phyloP scores from a whole-genome alignment of 495 filamentous ascomycete species.

The Penicillium parvum region DNA sequence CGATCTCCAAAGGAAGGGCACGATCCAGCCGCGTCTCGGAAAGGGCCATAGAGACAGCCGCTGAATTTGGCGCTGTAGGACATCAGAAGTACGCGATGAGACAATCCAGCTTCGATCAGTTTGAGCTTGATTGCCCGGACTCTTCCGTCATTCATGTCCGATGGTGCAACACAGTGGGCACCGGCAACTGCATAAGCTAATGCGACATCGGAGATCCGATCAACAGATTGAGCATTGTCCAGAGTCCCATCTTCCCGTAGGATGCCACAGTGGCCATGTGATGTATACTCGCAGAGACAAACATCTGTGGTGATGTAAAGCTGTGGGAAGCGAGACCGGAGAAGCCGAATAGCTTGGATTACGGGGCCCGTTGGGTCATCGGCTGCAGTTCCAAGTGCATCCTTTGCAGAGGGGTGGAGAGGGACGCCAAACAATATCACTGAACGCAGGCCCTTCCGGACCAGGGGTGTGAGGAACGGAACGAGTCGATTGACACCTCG shows the following conservation, averaged over 20 bases:
- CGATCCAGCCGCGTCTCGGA: conserved; percentile 93
- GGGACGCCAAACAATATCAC: conserved; percentile 97
- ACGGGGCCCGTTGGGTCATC: conserved; percentile 93
- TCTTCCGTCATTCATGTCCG: conserved; percentile 98
- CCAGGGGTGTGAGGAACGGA: conserved; percentile 77
- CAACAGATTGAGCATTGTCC: conserved; percentile 87
- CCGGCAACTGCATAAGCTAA: conserved; percentile 89
- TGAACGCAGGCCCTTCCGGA: conserved; percentile 81
- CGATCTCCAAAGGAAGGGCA: conserved; percentile 90
- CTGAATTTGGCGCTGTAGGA: conserved; percentile 97
- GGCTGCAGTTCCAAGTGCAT: conserved; percentile 86
- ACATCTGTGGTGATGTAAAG: conserved; percentile 91
- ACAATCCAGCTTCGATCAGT: conserved; percentile 84
- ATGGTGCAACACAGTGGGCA: conserved; percentile 93
- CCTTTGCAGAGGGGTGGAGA: conserved; percentile 71
- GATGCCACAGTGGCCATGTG: conserved; percentile 97
- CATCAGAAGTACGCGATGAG: conserved; percentile 88
- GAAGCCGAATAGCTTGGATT: conserved; percentile 73
- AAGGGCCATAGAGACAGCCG: conserved; percentile 93
- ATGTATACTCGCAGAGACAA: conserved; percentile 97
- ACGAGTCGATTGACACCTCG: conserved; percentile 82
- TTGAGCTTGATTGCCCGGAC: conserved; percentile 96
- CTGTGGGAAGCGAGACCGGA: conserved; percentile 77
- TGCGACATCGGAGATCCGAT: conserved; percentile 89
- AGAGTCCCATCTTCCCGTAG: conserved; percentile 84